phyloP scores from a whole-genome alignment of 2,329 filamentous ascomycete species.

The Clarireedia hainanense region DNA sequence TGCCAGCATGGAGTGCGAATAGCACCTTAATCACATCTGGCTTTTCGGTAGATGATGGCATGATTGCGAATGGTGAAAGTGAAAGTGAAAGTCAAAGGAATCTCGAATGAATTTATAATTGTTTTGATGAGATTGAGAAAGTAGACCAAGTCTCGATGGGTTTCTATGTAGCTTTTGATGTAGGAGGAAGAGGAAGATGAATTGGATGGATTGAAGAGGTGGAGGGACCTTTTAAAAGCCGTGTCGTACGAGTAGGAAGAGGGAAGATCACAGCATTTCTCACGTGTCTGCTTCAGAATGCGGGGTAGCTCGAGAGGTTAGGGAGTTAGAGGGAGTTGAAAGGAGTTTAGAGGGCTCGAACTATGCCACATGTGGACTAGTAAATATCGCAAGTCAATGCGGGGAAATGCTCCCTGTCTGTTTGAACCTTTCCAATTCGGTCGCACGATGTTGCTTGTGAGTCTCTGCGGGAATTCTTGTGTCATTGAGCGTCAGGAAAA shows the following conservation, averaged over 20 bases:
- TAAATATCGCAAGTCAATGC: too few relatives aligned
- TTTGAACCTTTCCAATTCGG: too few relatives aligned
- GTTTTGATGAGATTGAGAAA: neutral
- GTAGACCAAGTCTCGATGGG: too few relatives aligned
- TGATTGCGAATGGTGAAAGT: conserved; percentile 19
- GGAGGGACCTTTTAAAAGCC: neutral
- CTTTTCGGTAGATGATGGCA: conserved; percentile 24
- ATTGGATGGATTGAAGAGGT: neutral
- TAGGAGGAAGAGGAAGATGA: neutral
- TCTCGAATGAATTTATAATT: neutral
- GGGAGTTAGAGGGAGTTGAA: too few relatives aligned
- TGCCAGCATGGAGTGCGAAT: conserved; percentile 45
- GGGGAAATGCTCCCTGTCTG: too few relatives aligned
- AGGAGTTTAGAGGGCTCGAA: too few relatives aligned
- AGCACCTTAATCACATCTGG: conserved; percentile 46
- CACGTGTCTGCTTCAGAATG: neutral
- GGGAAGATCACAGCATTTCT: neutral
- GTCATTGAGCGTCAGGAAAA: too few relatives aligned
- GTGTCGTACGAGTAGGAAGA: neutral
- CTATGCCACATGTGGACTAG: too few relatives aligned
- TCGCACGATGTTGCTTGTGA: too few relatives aligned
- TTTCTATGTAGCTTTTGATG: neutral
- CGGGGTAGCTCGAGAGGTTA: neutral
- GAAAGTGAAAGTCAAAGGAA: neutral
- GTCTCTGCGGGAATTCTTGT: too few relatives aligned